Conservation (phyloP, 768 basidiomycete genomes). For the Collybia nuda region DNA sequence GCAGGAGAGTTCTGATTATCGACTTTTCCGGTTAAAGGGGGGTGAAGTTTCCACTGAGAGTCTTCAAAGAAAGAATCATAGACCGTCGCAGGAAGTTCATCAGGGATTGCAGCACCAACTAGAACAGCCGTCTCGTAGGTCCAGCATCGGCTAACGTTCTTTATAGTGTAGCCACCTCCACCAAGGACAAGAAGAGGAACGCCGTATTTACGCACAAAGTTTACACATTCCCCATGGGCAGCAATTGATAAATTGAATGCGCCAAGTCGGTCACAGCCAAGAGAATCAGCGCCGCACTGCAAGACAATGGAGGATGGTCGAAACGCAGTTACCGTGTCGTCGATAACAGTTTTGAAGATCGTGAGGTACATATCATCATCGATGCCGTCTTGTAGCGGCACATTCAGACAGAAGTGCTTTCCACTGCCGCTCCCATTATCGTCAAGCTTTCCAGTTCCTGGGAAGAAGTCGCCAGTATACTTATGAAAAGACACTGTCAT, state of each 20-base stretch:
- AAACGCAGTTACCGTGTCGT: conserved; percentile 88
- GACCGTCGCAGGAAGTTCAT: conserved; percentile 84
- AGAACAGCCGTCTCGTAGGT: conserved; percentile 96
- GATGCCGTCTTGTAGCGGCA: conserved; percentile 93
- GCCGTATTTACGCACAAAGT: conserved; percentile 91
- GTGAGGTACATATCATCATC: conserved; percentile 97
- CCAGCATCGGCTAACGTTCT: conserved; percentile 98
- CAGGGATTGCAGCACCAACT: conserved; percentile 78
- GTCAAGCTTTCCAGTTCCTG: conserved; percentile 93
- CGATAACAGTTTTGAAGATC: conserved; percentile 95
- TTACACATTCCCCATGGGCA: conserved; percentile 97
- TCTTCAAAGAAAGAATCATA: conserved; percentile 95
- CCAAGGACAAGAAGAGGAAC: conserved; percentile 91
- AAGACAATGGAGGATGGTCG: conserved; percentile 89
- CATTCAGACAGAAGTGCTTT: conserved; percentile 94
- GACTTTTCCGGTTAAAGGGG: conserved; percentile 86
- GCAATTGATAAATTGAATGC: conserved; percentile 98
- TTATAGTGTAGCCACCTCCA: conserved; percentile 96
- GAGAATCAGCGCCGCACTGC: conserved; percentile 95
- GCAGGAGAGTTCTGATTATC: conserved; percentile 89
- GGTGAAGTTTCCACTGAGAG: conserved; percentile 90
- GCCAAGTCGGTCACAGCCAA: conserved; percentile 92
- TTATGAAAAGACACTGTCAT: conserved; percentile 99
- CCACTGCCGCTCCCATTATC: conserved; percentile 88
- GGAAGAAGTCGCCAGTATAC: conserved; percentile 98